Percentiles rank a stretch among this genome's conserved stretches.
Conservation (phyloP, 2,329 filamentous ascomycete genomes). For the Pseudogymnoascus sp. region DNA sequence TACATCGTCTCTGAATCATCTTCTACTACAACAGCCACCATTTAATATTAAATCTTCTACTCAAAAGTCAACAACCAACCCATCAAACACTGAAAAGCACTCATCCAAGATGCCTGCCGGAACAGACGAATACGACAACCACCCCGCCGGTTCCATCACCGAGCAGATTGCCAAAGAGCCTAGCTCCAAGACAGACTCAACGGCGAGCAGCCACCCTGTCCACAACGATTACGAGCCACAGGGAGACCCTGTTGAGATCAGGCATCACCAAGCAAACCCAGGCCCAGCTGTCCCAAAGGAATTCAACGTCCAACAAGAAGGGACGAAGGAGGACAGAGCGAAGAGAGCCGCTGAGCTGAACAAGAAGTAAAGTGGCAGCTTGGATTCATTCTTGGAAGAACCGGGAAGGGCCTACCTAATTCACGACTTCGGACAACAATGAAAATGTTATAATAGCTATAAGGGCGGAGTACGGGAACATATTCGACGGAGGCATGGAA, state of each 20-base stretch:
- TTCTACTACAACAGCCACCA: background rate
- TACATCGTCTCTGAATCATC: background rate
- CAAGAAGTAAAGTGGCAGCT: conserved; percentile 32
- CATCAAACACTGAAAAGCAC: background rate
- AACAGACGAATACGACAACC: conserved; percentile 32
- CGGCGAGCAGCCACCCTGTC: conserved; percentile 30
- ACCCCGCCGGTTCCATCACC: conserved; percentile 25
- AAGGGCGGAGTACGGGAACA: background rate
- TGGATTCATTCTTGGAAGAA: background rate
- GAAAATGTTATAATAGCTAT: background rate
- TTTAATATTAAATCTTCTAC: background rate
- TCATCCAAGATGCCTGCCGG: conserved; percentile 31
- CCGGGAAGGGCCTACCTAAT: background rate
- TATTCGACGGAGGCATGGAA: background rate
- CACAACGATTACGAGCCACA: conserved; percentile 34
- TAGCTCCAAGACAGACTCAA: conserved; percentile 30
- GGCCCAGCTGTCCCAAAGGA: conserved; percentile 50
- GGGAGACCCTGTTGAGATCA: conserved; percentile 42
- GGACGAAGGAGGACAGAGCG: conserved; percentile 61
- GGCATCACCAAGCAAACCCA: conserved; percentile 47
- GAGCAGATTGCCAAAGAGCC: conserved; percentile 33
- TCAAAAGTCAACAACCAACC: background rate
- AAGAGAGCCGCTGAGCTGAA: conserved; percentile 61
- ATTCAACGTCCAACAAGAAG: conserved; percentile 48
- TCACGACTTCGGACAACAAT: background rate